phyloP scores from a whole-genome alignment of 202 grass and related monocot species.

The Zoysia matrella region DNA sequence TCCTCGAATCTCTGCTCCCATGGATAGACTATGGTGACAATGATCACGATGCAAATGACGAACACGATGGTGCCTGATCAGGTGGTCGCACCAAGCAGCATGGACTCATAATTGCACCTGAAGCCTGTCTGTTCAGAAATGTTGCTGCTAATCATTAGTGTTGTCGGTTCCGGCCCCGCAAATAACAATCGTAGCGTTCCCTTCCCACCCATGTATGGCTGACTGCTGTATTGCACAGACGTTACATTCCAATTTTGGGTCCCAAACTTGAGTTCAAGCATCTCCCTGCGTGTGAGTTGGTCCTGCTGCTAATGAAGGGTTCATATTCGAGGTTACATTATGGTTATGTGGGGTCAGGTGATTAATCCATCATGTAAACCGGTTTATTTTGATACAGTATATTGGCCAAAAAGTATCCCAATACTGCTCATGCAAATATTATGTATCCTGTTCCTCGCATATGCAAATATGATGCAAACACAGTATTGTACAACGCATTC shows the following conservation, averaged over 20 bases:
- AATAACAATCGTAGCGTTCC: neutral
- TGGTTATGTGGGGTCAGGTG: neutral
- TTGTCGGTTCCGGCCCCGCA: neutral
- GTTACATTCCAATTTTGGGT: slow-evolving; percentile 26
- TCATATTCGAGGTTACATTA: neutral
- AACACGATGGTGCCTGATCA: slow-evolving; percentile 46
- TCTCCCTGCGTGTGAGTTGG: neutral
- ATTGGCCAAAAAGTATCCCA: neutral
- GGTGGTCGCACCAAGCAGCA: neutral
- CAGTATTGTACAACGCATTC: no score
- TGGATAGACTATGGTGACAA: slow-evolving; percentile 79
- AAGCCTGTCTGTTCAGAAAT: slow-evolving; percentile 8
- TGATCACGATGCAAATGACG: slow-evolving; percentile 48
- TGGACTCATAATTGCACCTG: neutral
- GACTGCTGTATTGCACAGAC: neutral
- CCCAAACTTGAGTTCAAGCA: slow-evolving; percentile 5
- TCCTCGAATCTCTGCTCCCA: slow-evolving; percentile 85
- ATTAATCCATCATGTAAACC: neutral
- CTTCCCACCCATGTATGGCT: slow-evolving; percentile 24
- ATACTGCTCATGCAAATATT: neutral
- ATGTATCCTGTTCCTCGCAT: no score
- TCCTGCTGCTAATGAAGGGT: neutral
- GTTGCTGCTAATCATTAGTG: slow-evolving; percentile 7
- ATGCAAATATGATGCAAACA: no score
- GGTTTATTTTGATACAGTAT: neutral